phyloP scores from a whole-genome alignment of 371 early-diverging fungal species.

The Haplosporangium sp. region DNA sequence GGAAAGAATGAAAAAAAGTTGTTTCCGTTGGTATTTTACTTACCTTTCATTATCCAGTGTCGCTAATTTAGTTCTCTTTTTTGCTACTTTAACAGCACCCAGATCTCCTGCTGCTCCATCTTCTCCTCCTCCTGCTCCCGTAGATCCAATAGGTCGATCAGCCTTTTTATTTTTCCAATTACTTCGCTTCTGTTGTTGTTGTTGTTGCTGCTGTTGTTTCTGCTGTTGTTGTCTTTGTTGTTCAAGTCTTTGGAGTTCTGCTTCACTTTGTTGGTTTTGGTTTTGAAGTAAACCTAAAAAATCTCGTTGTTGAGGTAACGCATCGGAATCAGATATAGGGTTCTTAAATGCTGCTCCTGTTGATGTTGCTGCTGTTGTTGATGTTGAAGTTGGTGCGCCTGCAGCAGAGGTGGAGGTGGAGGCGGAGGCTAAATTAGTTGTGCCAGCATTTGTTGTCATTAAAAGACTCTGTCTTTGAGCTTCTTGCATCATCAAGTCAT shows the following conservation, averaged over 20 bases:
- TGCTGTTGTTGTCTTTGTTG: slow-evolving; percentile 20
- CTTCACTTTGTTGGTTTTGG: slow-evolving; percentile 4
- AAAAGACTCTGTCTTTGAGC: slow-evolving; percentile 31
- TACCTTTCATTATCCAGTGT: slow-evolving; percentile 42
- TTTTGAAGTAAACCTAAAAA: slow-evolving; percentile 30
- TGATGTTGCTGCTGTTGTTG: too few species aligned
- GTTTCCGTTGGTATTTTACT: background rate
- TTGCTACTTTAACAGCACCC: slow-evolving; percentile 22
- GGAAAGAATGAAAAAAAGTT: background rate
- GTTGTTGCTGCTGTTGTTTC: slow-evolving; percentile 17
- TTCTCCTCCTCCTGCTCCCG: background rate
- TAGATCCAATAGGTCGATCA: slow-evolving; percentile 31
- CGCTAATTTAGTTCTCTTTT: slow-evolving; percentile 35
- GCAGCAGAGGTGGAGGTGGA: background rate
- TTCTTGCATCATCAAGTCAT: slow-evolving; percentile 44
- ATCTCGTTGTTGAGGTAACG: slow-evolving; percentile 30
- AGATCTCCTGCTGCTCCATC: slow-evolving; percentile 27
- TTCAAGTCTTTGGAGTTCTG: background rate
- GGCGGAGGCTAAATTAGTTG: background rate
- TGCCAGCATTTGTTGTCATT: background rate
- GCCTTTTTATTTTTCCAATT: background rate
- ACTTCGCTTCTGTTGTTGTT: slow-evolving; percentile 14
- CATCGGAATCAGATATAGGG: background rate
- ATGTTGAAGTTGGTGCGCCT: too few species aligned
- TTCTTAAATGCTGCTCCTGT: background rate